phyloP scores from a whole-genome alignment of 202 grass and related monocot genomes.

The Hordeum pubiflorum region DNA sequence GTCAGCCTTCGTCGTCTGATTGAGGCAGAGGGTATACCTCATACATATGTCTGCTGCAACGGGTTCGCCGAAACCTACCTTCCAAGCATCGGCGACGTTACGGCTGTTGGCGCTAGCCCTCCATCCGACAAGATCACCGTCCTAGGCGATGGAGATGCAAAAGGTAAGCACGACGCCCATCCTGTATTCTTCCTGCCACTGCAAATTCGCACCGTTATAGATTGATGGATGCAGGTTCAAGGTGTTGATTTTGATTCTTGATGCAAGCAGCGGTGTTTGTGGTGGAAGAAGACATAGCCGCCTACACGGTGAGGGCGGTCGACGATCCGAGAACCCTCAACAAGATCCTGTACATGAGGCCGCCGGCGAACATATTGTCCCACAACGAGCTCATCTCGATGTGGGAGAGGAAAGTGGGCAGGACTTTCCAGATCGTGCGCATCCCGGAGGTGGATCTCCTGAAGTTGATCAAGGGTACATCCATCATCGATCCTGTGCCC shows the following conservation, averaged over 20 bases:
- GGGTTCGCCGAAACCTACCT: conserved; percentile 45
- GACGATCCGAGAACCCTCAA: not conserved
- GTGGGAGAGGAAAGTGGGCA: not conserved
- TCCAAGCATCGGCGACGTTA: conserved; percentile 25
- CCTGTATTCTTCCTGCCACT: too few species aligned
- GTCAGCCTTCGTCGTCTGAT: conserved; percentile 16
- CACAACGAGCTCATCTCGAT: not conserved
- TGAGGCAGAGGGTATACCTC: conserved; percentile 41
- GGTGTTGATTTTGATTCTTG: not conserved
- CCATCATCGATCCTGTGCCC: not conserved
- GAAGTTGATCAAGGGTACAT: not conserved
- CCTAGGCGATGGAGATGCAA: conserved; percentile 59
- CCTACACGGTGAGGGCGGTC: not conserved
- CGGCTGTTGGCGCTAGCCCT: not conserved
- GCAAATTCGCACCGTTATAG: too few species aligned
- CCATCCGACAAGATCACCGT: conserved; percentile 52
- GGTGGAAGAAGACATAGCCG: not conserved
- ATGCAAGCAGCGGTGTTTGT: not conserved
- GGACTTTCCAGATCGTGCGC: not conserved
- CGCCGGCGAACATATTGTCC: not conserved
- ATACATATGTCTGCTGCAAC: conserved; percentile 51
- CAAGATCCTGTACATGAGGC: not conserved
- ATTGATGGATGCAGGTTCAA: too few species aligned
- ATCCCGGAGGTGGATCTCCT: not conserved
- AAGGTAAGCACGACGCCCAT: conserved; percentile 30